Percentiles rank a stretch among this genome's conserved stretches.
Conservation (phyloP, 164 flowering plant species). For the Vitis cinerea region DNA sequence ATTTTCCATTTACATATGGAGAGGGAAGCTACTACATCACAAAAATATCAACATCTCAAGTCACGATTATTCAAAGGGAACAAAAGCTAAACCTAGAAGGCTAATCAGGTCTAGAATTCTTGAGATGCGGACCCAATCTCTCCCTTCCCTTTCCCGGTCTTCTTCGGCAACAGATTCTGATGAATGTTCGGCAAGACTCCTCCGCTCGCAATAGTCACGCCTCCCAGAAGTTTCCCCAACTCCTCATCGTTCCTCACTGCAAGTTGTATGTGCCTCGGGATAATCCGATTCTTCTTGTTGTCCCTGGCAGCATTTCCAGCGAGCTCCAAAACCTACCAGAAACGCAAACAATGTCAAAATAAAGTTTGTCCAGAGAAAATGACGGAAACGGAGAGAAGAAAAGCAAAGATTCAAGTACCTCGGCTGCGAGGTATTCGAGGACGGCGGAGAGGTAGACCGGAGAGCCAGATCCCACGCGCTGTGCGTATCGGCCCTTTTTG, state of each 20-base stretch:
- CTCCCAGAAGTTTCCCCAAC: slow-evolving; percentile 59
- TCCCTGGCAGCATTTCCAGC: slow-evolving; percentile 78
- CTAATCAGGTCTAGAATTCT: slow-evolving; percentile 36
- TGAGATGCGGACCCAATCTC: slow-evolving; percentile 65
- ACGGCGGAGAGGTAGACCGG: slow-evolving; percentile 68
- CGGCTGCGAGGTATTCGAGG: slow-evolving; percentile 63
- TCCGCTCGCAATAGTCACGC: slow-evolving; percentile 62
- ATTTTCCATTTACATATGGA: not conserved
- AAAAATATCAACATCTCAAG: not conserved
- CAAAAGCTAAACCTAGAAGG: not conserved
- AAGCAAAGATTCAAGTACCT: slow-evolving; percentile 23
- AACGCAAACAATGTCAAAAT: no score
- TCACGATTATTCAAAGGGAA: no score
- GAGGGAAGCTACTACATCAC: no score
- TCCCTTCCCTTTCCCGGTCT: slow-evolving; percentile 47
- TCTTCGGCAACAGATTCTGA: slow-evolving; percentile 56
- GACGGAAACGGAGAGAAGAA: not conserved
- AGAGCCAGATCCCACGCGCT: slow-evolving; percentile 65
- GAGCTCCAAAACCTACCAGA: slow-evolving; percentile 17
- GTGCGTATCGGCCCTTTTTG: slow-evolving; percentile 59
- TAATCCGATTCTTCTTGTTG: slow-evolving; percentile 67
- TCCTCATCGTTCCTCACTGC: slow-evolving; percentile 77
- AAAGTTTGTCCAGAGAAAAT: no score
- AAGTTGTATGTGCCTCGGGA: slow-evolving; percentile 71
- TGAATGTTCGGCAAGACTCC: slow-evolving; percentile 66